Conservation (phyloP, 2,329 filamentous ascomycete species). For the Metarhizium humberi region DNA sequence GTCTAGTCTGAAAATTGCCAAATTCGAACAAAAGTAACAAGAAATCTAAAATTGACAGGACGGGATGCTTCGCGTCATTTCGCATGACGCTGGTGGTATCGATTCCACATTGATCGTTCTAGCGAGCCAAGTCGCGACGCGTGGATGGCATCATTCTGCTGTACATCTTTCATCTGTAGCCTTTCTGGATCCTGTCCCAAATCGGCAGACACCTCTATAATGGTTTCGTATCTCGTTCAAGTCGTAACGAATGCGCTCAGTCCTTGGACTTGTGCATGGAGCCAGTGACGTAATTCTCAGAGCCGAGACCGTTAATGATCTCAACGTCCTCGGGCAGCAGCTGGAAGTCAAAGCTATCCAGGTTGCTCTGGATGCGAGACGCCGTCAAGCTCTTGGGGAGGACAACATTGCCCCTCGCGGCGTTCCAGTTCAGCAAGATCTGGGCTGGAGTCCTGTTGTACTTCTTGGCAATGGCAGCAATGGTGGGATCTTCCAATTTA, state of each 20-base stretch:
- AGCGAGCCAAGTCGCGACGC: background rate
- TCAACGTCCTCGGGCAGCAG: conserved; percentile 53
- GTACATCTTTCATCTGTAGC: background rate
- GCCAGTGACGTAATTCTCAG: conserved; percentile 65
- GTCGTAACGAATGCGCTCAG: conserved; percentile 13
- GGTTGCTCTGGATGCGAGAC: conserved; percentile 58
- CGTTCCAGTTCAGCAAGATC: conserved; percentile 68
- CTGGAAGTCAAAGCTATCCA: conserved; percentile 49
- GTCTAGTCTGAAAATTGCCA: background rate
- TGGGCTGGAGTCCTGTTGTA: conserved; percentile 66
- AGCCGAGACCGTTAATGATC: conserved; percentile 49
- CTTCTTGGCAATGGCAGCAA: conserved; percentile 55
- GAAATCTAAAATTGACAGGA: background rate
- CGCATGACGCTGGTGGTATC: background rate
- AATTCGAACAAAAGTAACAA: background rate
- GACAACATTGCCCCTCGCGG: conserved; percentile 65
- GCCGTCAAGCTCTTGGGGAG: conserved; percentile 64
- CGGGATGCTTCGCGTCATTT: conserved; percentile 1
- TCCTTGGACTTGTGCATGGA: conserved; percentile 30
- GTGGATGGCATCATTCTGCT: background rate
- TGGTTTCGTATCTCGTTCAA: background rate
- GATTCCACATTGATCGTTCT: background rate
- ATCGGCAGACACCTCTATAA: conserved; percentile 1
- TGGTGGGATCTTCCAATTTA: conserved; percentile 45
- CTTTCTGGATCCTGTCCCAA: conserved; percentile 1